Evolutionary conservation across 208 protist species (phyloP).

Genomic region (Trypanosoma lewisi): DNA sequence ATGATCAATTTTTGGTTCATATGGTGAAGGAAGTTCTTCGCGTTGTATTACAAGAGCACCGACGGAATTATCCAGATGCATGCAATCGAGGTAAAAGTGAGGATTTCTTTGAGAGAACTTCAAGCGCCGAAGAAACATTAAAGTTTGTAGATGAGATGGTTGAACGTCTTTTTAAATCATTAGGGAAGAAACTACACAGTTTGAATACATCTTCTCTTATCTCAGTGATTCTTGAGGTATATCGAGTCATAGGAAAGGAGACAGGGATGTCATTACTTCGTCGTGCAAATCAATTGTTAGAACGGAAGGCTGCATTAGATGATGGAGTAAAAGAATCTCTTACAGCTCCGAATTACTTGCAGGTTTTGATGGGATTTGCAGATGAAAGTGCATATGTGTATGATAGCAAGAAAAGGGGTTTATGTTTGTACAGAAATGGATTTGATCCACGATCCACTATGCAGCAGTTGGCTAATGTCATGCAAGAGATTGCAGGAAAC

Average conservation of each 20-base stretch:
- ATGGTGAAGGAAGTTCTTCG: conserved; percentile 46
- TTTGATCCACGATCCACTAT: conserved; percentile 62
- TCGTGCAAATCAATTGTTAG: conserved; percentile 58
- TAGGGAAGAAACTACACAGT: conserved; percentile 33
- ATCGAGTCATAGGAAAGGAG: conserved; percentile 69
- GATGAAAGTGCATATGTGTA: conserved; percentile 68
- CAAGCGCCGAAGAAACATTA: conserved; percentile 36
- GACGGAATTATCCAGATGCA: conserved; percentile 32
- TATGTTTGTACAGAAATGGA: conserved; percentile 41
- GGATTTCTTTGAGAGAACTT: conserved; percentile 20
- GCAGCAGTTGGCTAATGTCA: conserved; percentile 35
- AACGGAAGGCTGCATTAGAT: conserved; percentile 39
- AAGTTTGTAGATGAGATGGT: conserved; percentile 54
- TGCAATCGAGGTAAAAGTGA: conserved; percentile 23
- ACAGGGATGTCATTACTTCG: conserved; percentile 37
- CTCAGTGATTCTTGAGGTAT: conserved; percentile 49
- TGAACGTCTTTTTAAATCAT: conserved; percentile 41
- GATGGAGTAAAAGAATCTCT: conserved; percentile 46
- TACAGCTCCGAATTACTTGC: conserved; percentile 70
- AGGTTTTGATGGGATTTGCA: conserved; percentile 70
- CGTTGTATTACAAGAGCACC: conserved; percentile 43
- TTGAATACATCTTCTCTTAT: conserved; percentile 68
- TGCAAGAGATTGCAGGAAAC: conserved; percentile 73
- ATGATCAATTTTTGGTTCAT: conserved; percentile 84
- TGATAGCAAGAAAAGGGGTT: conserved; percentile 29